A percentile compares a stretch with the other conserved stretches of the same genome.
Conservation (phyloP, 2,329 filamentous ascomycete species). For the Triangularia setosa region DNA sequence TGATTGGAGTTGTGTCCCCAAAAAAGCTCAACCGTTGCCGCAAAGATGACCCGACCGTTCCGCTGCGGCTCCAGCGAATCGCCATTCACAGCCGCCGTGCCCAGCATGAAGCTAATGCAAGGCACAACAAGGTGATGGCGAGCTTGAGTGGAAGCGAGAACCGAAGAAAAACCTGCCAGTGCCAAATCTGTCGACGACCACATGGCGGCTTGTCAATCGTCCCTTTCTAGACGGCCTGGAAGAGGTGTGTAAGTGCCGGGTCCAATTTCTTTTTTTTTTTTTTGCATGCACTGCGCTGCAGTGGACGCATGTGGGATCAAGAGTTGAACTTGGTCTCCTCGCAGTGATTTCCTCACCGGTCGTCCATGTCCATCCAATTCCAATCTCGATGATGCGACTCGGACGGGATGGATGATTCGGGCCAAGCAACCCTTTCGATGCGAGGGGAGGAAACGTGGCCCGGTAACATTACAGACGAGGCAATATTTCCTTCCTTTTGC, state of each 20-base stretch:
- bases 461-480: not conserved
- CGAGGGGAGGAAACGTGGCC: not conserved
- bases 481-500: not conserved
- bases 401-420: not conserved
- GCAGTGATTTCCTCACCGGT: not conserved
- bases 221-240: not conserved
- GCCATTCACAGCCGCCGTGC: not conserved
- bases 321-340: not conserved
- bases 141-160: conserved; percentile 9
- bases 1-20: not conserved
- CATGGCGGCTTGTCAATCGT: conserved; percentile 9
- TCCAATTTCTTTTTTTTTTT: not conserved
- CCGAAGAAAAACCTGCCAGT: conserved; percentile 3
- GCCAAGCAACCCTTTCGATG: not conserved
- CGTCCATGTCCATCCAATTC: not conserved
- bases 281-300: not conserved
- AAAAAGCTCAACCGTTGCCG: not conserved
- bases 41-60: conserved; percentile 6
- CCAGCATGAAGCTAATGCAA: conserved; percentile 4
- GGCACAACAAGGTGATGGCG: conserved; percentile 4
- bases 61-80: conserved; percentile 6
- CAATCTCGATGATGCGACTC: not conserved
- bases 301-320: not conserved
- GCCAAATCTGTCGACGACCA: not conserved
- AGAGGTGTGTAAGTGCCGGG: not conserved